A percentile compares a stretch with the other conserved stretches of the same genome.
Evolutionary conservation across 345 rosid species (phyloP).

Genomic region (Brassica incana): DNA sequence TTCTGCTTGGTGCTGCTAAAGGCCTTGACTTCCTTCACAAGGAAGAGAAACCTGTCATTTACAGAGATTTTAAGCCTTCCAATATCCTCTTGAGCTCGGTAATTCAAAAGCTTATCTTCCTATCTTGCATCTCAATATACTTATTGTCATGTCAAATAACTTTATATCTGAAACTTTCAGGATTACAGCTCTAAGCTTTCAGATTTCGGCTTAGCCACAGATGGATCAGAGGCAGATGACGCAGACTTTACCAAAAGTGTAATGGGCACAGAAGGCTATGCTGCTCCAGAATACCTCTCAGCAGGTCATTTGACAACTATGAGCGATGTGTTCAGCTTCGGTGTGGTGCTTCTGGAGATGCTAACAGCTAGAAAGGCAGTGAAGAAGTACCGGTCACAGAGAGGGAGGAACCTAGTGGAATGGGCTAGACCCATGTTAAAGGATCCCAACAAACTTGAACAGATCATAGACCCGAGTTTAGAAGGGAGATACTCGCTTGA

Average conservation of each 20-base stretch:
- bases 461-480: conserved; percentile 64
- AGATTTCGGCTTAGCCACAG: conserved; percentile 61
- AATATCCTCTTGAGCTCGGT: conserved; percentile 73
- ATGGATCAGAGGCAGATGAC: conserved; percentile 62
- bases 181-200: conserved; percentile 60
- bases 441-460: conserved; percentile 54
- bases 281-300: conserved; percentile 62
- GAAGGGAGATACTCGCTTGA: conserved; percentile 66
- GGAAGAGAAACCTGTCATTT: conserved; percentile 71
- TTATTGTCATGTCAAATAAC: conserved; percentile 22
- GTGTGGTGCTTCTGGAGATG: conserved; percentile 73
- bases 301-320: conserved; percentile 68
- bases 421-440: conserved; percentile 71
- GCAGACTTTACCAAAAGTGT: conserved; percentile 51
- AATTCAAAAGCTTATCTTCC: conserved; percentile 31
- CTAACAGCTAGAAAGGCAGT: conserved; percentile 63
- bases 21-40: conserved; percentile 84
- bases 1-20: conserved; percentile 76
- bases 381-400: conserved; percentile 52
- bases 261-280: conserved; percentile 67
- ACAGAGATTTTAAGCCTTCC: conserved; percentile 79
- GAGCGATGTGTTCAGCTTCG: conserved; percentile 82
- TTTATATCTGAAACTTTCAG: conserved; percentile 33
- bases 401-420: conserved; percentile 64
- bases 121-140: neutral